phyloP scores from a whole-genome alignment of 129 eudicot genomes.

The Logfia minima region DNA sequence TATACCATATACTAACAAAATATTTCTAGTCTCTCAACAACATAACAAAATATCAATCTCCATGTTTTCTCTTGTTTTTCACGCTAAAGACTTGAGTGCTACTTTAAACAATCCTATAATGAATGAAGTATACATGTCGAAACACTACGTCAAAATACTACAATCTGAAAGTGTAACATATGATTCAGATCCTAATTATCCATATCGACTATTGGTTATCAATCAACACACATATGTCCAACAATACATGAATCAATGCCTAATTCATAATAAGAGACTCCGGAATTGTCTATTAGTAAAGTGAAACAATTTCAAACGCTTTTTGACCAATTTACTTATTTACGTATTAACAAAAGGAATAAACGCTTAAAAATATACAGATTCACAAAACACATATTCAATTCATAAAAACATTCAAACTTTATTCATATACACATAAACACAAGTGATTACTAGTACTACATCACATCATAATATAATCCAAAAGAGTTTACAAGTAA shows the following conservation, averaged over 20 bases:
- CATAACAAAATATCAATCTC: too few species aligned
- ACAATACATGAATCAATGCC: neutral
- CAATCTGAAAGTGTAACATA: neutral
- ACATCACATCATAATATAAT: neutral
- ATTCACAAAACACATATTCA: neutral
- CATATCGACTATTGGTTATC: neutral
- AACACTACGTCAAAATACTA: neutral
- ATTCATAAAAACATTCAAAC: neutral
- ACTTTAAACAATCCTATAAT: too few species aligned
- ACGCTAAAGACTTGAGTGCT: too few species aligned
- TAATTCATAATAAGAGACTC: too few species aligned
- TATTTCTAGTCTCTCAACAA: too few species aligned
- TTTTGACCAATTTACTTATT: too few species aligned
- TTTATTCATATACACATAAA: neutral
- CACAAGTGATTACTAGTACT: conserved; percentile 4
- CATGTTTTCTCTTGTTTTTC: too few species aligned
- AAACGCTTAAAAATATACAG: neutral
- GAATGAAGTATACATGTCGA: too few species aligned
- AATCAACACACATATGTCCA: neutral
- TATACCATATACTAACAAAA: too few species aligned
- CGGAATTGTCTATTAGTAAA: neutral
- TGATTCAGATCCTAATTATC: neutral
- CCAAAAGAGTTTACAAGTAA: neutral
- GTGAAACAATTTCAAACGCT: neutral
- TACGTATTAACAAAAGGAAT: neutral